These are phyloP conservation scores for Ambrosia trifida DNA, from an alignment of 129 eudicot species.

Conservation along the genomic window DNA sequence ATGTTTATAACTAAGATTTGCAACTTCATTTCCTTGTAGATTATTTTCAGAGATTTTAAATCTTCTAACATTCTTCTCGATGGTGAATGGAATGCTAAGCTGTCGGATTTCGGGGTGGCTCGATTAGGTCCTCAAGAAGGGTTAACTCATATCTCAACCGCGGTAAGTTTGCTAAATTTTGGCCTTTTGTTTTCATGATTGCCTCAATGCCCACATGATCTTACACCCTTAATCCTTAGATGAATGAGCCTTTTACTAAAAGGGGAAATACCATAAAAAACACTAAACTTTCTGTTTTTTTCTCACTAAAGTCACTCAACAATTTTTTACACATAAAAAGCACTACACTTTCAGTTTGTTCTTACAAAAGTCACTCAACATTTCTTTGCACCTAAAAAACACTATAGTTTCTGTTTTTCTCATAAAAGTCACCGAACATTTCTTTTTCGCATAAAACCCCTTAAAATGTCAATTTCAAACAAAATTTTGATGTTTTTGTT, in stretches of 20 bases:
- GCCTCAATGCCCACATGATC: not conserved
- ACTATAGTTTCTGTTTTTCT: too few species aligned
- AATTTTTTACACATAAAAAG: too few species aligned
- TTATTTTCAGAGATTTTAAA: slow-evolving; percentile 84
- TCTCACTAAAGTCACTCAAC: too few species aligned
- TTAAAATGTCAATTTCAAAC: too few species aligned
- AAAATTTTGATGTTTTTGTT: too few species aligned
- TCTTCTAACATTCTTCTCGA: slow-evolving; percentile 82
- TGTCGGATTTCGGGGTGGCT: slow-evolving; percentile 89
- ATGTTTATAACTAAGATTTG: not conserved
- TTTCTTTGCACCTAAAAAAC: too few species aligned
- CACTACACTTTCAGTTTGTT: too few species aligned
- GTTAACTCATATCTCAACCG: slow-evolving; percentile 67
- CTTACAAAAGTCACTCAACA: too few species aligned
- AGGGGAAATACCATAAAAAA: too few species aligned
- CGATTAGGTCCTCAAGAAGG: slow-evolving; percentile 84
- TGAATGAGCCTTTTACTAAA: slow-evolving; percentile 1
- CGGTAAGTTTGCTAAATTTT: slow-evolving; percentile 40
- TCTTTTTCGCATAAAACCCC: too few species aligned
- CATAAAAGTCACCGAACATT: too few species aligned
- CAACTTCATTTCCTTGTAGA: slow-evolving; percentile 30
- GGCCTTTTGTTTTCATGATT: slow-evolving; percentile 10
- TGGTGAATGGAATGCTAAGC: slow-evolving; percentile 83
- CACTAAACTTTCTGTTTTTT: too few species aligned
- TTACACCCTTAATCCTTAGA: not conserved